Percentiles rank a stretch among this genome's conserved stretches.
phyloP scores from a whole-genome alignment of 225 moss, liverwort and hornwort genomes.

The Lunularia cruciata region DNA sequence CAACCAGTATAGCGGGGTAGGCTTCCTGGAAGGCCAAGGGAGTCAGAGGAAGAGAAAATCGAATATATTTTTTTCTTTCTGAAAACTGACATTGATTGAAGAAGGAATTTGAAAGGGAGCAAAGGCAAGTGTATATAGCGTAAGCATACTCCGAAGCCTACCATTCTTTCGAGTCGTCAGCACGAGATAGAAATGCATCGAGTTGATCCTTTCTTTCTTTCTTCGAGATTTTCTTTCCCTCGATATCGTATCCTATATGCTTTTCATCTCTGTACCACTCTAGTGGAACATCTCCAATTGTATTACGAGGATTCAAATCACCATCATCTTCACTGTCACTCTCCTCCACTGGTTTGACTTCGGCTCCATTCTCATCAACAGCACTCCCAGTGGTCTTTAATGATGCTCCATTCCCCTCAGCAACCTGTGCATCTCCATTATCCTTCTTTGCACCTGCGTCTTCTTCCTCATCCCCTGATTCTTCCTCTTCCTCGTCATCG shows the following conservation, averaged over 20 bases:
- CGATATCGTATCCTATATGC: conserved; percentile 89
- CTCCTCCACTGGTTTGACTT: conserved; percentile 48
- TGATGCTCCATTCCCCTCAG: background rate
- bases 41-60: no score
- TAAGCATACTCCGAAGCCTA: conserved; percentile 18
- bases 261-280: conserved; percentile 96
- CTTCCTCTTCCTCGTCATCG: conserved; percentile 46
- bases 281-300: conserved; percentile 86
- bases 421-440: conserved; percentile 14
- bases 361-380: conserved; percentile 22
- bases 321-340: conserved; percentile 53
- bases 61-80: no score
- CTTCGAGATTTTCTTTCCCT: conserved; percentile 75
- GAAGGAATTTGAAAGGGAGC: no score
- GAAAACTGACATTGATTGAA: no score
- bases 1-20: no score
- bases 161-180: conserved; percentile 86
- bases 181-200: conserved; percentile 77
- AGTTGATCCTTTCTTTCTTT: conserved; percentile 76
- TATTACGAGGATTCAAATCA: conserved; percentile 57
- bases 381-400: conserved; percentile 12
- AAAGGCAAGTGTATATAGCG: background rate
- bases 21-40: no score
- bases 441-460: conserved; percentile 23
- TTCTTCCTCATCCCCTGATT: conserved; percentile 50